phyloP scores from a whole-genome alignment of 169 alveolate genomes.

The Plasmodium billcollinsi region DNA sequence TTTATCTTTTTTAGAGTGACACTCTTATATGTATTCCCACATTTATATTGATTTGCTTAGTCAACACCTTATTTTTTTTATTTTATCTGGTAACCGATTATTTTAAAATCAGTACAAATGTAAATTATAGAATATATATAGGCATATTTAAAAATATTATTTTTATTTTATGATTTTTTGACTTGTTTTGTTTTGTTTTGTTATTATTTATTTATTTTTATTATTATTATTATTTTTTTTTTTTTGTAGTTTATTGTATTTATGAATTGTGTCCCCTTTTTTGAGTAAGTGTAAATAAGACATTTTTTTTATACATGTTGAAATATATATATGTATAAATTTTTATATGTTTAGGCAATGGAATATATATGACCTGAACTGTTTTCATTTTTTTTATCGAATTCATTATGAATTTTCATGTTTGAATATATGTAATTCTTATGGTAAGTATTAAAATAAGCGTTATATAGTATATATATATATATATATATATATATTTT shows the following conservation, averaged over 20 bases:
- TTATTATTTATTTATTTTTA: conserved; percentile 2
- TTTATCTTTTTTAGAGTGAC: conserved; percentile 28
- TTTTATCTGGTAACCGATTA: conserved; percentile 38
- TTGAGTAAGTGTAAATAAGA: conserved; percentile 31
- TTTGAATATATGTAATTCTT: conserved; percentile 61
- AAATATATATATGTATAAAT: neutral
- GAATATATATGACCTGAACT: conserved; percentile 27
- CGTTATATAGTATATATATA: neutral
- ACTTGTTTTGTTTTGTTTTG: neutral
- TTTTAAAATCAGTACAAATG: neutral
- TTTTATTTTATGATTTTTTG: too few species aligned
- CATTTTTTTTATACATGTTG: neutral
- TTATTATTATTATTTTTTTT: too few species aligned
- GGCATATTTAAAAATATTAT: neutral
- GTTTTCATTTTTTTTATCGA: conserved; percentile 35
- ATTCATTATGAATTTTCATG: conserved; percentile 30
- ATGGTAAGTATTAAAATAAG: conserved; percentile 25
- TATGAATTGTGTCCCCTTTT: conserved; percentile 68
- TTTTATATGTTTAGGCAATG: conserved; percentile 35
- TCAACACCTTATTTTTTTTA: conserved; percentile 18
- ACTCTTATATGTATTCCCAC: conserved; percentile 1
- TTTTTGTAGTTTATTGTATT: conserved; percentile 42
- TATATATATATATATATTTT: neutral
- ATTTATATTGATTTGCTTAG: conserved; percentile 17
- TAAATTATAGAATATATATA: neutral